These are phyloP conservation scores for Phlegmacium glaucopus DNA, from an alignment of 768 basidiomycete genomes.

Conservation along the genomic window DNA sequence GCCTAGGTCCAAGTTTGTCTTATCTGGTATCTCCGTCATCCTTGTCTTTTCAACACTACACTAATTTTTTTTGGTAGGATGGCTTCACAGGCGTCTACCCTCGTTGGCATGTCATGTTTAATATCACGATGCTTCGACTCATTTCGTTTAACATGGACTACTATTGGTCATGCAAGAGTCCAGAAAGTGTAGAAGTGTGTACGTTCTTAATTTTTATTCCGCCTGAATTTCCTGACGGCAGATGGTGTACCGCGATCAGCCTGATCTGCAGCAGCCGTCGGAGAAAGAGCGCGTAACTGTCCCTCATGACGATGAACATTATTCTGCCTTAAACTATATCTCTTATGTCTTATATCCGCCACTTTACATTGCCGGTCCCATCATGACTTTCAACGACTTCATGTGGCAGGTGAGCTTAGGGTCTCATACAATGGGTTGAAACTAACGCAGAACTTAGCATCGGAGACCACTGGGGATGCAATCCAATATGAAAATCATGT, in stretches of 20 bases:
- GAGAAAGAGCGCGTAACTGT: constrained; percentile 61
- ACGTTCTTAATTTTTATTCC: constrained; percentile 4
- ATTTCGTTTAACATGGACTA: constrained; percentile 94
- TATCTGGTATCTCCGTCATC: constrained; percentile 51
- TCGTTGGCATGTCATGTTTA: constrained; percentile 92
- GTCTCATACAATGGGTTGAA: background rate
- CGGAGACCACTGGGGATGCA: constrained; percentile 52
- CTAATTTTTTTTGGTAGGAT: constrained; percentile 44
- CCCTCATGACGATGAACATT: constrained; percentile 54
- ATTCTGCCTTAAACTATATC: constrained; percentile 71
- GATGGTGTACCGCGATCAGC: constrained; percentile 6
- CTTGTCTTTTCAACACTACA: background rate
- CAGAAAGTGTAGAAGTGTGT: constrained; percentile 41
- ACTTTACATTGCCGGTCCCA: constrained; percentile 93
- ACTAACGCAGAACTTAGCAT: constrained; percentile 38
- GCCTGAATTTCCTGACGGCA: background rate
- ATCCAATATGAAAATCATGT: constrained; percentile 40
- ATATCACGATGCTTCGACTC: constrained; percentile 92
- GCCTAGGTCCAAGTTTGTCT: constrained; percentile 50
- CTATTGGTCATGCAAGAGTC: constrained; percentile 68
- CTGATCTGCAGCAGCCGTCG: constrained; percentile 24
- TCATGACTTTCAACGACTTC: constrained; percentile 95
- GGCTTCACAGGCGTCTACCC: constrained; percentile 72
- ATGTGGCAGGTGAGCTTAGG: constrained; percentile 73
- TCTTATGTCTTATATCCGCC: constrained; percentile 91